Conservation (phyloP, 2,329 filamentous ascomycete genomes). For the Aspergillus latus region DNA sequence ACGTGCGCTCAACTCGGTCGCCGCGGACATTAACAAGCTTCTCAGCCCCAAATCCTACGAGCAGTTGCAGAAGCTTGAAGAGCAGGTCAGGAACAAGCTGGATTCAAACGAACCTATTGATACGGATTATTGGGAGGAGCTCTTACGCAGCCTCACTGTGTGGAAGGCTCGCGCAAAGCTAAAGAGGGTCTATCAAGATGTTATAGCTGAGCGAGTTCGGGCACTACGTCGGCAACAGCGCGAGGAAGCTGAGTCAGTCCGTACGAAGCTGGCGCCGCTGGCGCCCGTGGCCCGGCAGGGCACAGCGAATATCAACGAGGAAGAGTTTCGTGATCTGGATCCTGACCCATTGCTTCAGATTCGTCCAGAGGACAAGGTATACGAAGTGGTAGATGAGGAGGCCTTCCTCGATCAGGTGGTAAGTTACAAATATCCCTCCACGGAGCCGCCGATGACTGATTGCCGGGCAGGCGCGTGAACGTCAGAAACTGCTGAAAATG, state of each 20-base stretch:
- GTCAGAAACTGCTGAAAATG: slow-evolving; percentile 62
- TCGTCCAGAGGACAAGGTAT: slow-evolving; percentile 61
- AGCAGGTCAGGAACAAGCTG: slow-evolving; percentile 82
- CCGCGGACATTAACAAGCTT: slow-evolving; percentile 83
- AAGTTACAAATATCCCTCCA: slow-evolving; percentile 25
- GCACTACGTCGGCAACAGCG: slow-evolving; percentile 66
- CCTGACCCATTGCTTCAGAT: slow-evolving; percentile 67
- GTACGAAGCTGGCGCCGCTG: slow-evolving; percentile 54
- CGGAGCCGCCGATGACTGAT: slow-evolving; percentile 15
- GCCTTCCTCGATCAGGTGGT: slow-evolving; percentile 59
- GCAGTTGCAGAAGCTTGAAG: slow-evolving; percentile 82
- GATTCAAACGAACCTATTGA: slow-evolving; percentile 89
- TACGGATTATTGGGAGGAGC: slow-evolving; percentile 95
- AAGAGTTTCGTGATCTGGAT: slow-evolving; percentile 54
- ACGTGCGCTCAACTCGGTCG: slow-evolving; percentile 76
- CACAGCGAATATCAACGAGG: slow-evolving; percentile 20
- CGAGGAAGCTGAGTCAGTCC: slow-evolving; percentile 62
- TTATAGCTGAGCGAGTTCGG: slow-evolving; percentile 68
- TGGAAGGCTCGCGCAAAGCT: slow-evolving; percentile 92
- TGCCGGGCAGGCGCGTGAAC: slow-evolving; percentile 50
- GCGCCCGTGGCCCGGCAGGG: slow-evolving; percentile 38
- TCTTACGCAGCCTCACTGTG: slow-evolving; percentile 77
- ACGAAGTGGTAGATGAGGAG: slow-evolving; percentile 59
- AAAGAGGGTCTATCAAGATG: slow-evolving; percentile 71
- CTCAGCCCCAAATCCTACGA: slow-evolving; percentile 80